Percentiles rank a stretch among this genome's conserved stretches.
Evolutionary conservation across 257 asterid species (phyloP).

Genomic region (Anisodus acutangulus): DNA sequence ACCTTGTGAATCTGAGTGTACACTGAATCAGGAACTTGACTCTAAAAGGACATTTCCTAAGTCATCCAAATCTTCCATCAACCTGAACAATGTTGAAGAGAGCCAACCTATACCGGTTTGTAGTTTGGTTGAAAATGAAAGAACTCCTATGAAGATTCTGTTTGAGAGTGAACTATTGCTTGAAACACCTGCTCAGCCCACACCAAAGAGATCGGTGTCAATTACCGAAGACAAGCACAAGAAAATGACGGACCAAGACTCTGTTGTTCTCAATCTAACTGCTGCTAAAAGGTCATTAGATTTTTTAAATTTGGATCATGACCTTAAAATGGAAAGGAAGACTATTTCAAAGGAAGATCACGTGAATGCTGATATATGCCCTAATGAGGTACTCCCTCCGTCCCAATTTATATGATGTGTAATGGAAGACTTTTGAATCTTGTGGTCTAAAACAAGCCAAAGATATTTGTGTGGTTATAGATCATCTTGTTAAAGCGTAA

Average conservation of each 20-base stretch:
- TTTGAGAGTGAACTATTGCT: slow-evolving; percentile 45
- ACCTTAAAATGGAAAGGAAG: slow-evolving; percentile 23
- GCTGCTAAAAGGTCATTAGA: slow-evolving; percentile 70
- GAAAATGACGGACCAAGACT: slow-evolving; percentile 46
- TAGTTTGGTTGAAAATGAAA: slow-evolving; percentile 38
- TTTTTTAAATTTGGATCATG: slow-evolving; percentile 46
- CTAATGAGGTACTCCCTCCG: slow-evolving; percentile 1
- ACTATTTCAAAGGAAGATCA: slow-evolving; percentile 24
- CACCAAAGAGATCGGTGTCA: slow-evolving; percentile 68
- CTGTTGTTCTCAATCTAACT: slow-evolving; percentile 47
- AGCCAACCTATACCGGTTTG: slow-evolving; percentile 24
- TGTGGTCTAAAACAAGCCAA: too few species aligned
- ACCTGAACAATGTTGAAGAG: slow-evolving; percentile 32
- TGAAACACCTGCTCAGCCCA: slow-evolving; percentile 70
- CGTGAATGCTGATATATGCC: background rate
- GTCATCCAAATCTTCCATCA: slow-evolving; percentile 37
- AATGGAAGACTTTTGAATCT: too few species aligned
- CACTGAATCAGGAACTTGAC: slow-evolving; percentile 41
- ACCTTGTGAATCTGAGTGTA: slow-evolving; percentile 41
- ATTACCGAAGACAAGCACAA: slow-evolving; percentile 66
- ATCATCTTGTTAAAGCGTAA: too few species aligned
- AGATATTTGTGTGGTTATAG: too few species aligned
- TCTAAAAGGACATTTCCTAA: slow-evolving; percentile 36
- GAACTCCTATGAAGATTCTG: slow-evolving; percentile 69
- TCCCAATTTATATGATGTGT: too few species aligned